Conservation (phyloP, 306 rosid species). For the Castanopsis chinensis region DNA sequence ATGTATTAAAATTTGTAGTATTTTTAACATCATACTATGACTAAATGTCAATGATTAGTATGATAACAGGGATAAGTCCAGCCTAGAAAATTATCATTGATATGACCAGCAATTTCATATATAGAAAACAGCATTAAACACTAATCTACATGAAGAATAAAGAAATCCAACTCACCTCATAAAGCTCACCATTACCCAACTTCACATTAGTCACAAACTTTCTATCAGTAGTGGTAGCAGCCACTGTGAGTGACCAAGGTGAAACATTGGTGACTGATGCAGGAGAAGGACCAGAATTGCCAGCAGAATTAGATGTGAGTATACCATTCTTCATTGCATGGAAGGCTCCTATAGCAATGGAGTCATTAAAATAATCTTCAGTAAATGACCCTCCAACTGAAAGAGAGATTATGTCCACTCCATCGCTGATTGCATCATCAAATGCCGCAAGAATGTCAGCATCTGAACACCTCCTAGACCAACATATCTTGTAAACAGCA, state of each 20-base stretch:
- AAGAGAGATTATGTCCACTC: constrained; percentile 44
- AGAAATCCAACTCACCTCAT: constrained; percentile 23
- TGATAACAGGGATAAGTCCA: too few relatives aligned
- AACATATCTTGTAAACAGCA: constrained; percentile 56
- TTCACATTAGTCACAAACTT: constrained; percentile 35
- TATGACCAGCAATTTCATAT: too few relatives aligned
- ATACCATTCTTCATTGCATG: constrained; percentile 51
- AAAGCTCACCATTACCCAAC: constrained; percentile 32
- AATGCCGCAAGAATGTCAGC: constrained; percentile 53
- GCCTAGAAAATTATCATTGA: too few relatives aligned
- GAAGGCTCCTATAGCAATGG: constrained; percentile 39
- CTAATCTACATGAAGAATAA: too few relatives aligned
- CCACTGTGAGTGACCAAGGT: constrained; percentile 54
- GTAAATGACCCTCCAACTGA: constrained; percentile 29
- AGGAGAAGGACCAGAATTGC: constrained; percentile 27
- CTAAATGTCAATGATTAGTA: too few relatives aligned
- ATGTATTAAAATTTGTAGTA: too few relatives aligned
- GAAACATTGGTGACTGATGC: constrained; percentile 10
- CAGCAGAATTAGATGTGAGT: constrained; percentile 35
- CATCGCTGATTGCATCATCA: constrained; percentile 57
- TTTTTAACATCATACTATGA: too few relatives aligned
- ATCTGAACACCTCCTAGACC: constrained; percentile 29
- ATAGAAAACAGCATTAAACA: too few relatives aligned
- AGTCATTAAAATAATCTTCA: constrained; percentile 22
- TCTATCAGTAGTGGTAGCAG: constrained; percentile 41